Percentiles rank a stretch among this genome's conserved stretches.
Conservation (phyloP, 1,139 yeast species). For the Pichia sp. region DNA sequence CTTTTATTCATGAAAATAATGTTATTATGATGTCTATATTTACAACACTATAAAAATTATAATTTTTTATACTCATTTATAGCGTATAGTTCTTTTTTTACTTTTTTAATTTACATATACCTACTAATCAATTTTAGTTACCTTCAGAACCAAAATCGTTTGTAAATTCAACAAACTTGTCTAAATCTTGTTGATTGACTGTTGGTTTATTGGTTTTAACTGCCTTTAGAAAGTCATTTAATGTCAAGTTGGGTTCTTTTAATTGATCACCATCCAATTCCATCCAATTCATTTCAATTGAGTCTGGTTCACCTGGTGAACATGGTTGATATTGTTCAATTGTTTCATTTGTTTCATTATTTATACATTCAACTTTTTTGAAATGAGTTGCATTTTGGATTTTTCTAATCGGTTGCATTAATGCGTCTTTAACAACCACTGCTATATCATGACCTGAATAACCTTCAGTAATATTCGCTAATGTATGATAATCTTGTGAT, state of each 20-base stretch:
- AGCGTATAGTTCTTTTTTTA: neutral
- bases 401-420: slow-evolving; percentile 96
- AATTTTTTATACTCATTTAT: neutral
- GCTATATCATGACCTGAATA: slow-evolving; percentile 97
- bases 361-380: slow-evolving; percentile 42
- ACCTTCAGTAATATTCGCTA: slow-evolving; percentile 95
- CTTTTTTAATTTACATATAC: neutral
- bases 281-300: slow-evolving; percentile 89
- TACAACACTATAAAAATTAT: neutral
- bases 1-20: neutral
- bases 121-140: slow-evolving; percentile 36
- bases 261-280: slow-evolving; percentile 84
- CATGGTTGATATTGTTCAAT: slow-evolving; percentile 69
- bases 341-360: slow-evolving; percentile 32
- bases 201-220: slow-evolving; percentile 91
- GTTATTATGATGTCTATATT: neutral
- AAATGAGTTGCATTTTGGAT: slow-evolving; percentile 97
- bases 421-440: slow-evolving; percentile 92
- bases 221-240: slow-evolving; percentile 91
- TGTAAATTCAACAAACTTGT: slow-evolving; percentile 81
- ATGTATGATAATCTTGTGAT: slow-evolving; percentile 62
- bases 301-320: slow-evolving; percentile 89
- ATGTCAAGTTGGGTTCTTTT: slow-evolving; percentile 80
- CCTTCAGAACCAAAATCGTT: slow-evolving; percentile 97
- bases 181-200: slow-evolving; percentile 76